Percentiles rank a stretch among this genome's conserved stretches.
Evolutionary conservation across 805 yeast species (phyloP).

Genomic region (Starmerella etchellsii): DNA sequence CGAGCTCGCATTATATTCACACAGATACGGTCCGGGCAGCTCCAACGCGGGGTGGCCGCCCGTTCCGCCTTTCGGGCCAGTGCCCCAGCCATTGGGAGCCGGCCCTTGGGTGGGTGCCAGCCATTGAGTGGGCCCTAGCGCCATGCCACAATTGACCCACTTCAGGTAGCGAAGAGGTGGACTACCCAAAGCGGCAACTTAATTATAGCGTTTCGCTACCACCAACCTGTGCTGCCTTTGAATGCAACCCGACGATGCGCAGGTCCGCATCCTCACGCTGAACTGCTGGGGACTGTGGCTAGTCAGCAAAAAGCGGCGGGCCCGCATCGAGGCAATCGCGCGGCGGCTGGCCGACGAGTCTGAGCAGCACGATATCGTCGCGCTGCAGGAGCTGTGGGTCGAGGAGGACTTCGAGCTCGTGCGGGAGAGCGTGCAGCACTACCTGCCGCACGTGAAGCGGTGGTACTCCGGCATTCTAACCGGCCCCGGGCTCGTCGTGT

Average conservation of each 20-base stretch:
- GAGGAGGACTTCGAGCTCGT: conserved; percentile 68
- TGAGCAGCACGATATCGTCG: conserved; percentile 60
- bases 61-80: no score
- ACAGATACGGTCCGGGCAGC: no score
- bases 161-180: no score
- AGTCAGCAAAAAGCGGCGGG: conserved; percentile 57
- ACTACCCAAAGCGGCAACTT: no score
- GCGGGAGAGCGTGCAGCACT: conserved; percentile 31
- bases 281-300: conserved; percentile 66
- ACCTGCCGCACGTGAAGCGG: conserved; percentile 52
- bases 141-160: no score
- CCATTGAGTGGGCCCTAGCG: no score
- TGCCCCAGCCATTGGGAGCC: no score
- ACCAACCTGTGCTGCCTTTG: no score
- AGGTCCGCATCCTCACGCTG: conserved; percentile 29
- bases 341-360: conserved; percentile 35
- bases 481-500: conserved; percentile 84
- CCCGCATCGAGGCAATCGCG: conserved; percentile 64
- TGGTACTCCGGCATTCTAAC: conserved; percentile 75
- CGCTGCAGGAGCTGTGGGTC: conserved; percentile 93
- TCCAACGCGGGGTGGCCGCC: no score
- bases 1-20: no score
- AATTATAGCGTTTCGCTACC: no score
- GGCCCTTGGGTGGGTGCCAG: no score
- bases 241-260: not conserved